Percentiles rank a stretch among this genome's conserved stretches.
phyloP scores from a whole-genome alignment of 78 protist species.

The Dictyostelium purpureum region DNA sequence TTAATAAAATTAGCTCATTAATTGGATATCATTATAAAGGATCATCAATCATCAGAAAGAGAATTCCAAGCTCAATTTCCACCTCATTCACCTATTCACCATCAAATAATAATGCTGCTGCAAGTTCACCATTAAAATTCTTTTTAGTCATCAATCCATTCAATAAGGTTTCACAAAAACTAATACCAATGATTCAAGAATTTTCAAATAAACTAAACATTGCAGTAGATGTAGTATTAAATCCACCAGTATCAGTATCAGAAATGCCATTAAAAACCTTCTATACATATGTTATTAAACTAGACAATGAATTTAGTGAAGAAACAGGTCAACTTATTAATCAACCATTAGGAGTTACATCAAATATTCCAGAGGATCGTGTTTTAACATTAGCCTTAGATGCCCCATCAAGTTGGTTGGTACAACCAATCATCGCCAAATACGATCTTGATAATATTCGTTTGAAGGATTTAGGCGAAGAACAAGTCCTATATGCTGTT shows the following conservation, averaged over 20 bases:
- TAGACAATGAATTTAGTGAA: neutral
- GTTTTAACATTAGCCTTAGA: slow-evolving; percentile 79
- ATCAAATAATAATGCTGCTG: neutral
- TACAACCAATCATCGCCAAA: slow-evolving; percentile 60
- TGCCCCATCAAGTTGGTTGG: slow-evolving; percentile 68
- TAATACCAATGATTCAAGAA: slow-evolving; percentile 50
- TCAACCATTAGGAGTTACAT: slow-evolving; percentile 28
- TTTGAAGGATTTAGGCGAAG: slow-evolving; percentile 68
- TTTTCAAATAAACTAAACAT: slow-evolving; percentile 25
- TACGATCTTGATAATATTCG: slow-evolving; percentile 83
- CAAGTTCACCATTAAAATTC: neutral
- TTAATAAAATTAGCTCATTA: neutral
- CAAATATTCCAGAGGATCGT: slow-evolving; percentile 49
- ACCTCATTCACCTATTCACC: slow-evolving; percentile 32
- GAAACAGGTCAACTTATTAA: neutral
- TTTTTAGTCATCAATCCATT: slow-evolving; percentile 64
- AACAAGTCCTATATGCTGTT: slow-evolving; percentile 36
- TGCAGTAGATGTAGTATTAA: slow-evolving; percentile 32
- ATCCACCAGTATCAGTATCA: slow-evolving; percentile 35
- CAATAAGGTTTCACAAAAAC: slow-evolving; percentile 49
- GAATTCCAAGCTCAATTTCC: neutral
- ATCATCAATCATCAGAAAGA: neutral
- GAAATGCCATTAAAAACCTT: slow-evolving; percentile 63
- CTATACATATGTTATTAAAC: slow-evolving; percentile 37
- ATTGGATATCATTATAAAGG: neutral